Evolutionary conservation across 345 rosid genomes (phyloP).

Genomic region (Arabis alpina): DNA sequence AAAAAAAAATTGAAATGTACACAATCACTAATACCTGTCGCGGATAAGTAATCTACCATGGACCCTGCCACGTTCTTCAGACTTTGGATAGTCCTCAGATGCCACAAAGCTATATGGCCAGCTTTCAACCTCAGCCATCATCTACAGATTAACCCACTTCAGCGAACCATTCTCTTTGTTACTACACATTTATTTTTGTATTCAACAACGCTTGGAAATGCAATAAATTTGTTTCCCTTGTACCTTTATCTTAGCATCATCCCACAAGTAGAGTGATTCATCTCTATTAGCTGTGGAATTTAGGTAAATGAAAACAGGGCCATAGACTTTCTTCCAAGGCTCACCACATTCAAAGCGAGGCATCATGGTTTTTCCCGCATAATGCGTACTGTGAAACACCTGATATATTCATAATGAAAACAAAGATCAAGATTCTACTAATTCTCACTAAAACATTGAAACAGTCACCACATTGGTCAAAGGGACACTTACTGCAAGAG

Average conservation of each 20-base stretch:
- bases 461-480: not conserved
- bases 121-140: slow-evolving; percentile 74
- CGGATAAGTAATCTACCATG: slow-evolving; percentile 67
- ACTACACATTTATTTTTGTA: slow-evolving; percentile 9
- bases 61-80: slow-evolving; percentile 69
- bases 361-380: slow-evolving; percentile 72
- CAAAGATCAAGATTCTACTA: slow-evolving; percentile 11
- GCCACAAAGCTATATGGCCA: slow-evolving; percentile 96
- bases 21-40: slow-evolving; percentile 55
- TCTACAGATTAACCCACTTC: slow-evolving; percentile 48
- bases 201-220: slow-evolving; percentile 10
- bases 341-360: slow-evolving; percentile 62
- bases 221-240: not conserved
- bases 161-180: slow-evolving; percentile 24
- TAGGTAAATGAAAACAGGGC: slow-evolving; percentile 88
- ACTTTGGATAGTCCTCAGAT: slow-evolving; percentile 75
- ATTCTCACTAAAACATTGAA: slow-evolving; percentile 10
- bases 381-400: slow-evolving; percentile 90
- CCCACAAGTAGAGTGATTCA: slow-evolving; percentile 71
- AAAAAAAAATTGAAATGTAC: not conserved
- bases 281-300: slow-evolving; percentile 59
- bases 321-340: slow-evolving; percentile 93
- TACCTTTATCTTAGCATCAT: slow-evolving; percentile 90
- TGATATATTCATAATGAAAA: slow-evolving; percentile 36
- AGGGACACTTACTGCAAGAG: slow-evolving; percentile 69